A percentile compares a stretch with the other conserved stretches of the same genome.
Evolutionary conservation across 495 filamentous ascomycete genomes (phyloP).

Genomic region (Neohortaea acidophila): DNA sequence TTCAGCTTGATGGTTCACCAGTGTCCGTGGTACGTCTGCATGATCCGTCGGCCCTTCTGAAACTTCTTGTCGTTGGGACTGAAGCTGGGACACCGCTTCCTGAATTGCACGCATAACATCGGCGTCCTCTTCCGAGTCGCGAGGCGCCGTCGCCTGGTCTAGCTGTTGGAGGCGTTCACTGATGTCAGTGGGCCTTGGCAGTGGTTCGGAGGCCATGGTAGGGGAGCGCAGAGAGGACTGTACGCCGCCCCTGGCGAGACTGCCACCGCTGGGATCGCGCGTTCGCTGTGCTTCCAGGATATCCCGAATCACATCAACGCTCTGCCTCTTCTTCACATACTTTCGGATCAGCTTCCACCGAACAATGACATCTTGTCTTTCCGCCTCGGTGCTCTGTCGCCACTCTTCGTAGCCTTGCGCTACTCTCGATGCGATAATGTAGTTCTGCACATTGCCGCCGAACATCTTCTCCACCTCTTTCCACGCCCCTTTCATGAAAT

Average conservation of each 20-base stretch:
- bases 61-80: slow-evolving; percentile 12
- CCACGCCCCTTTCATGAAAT: slow-evolving; percentile 56
- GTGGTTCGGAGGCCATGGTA: too few species aligned
- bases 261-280: slow-evolving; percentile 20
- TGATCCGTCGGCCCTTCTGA: slow-evolving; percentile 19
- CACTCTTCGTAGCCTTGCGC: slow-evolving; percentile 53
- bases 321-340: slow-evolving; percentile 38
- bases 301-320: slow-evolving; percentile 29
- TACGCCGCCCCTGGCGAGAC: not conserved
- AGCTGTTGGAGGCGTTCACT: not conserved
- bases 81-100: slow-evolving; percentile 47
- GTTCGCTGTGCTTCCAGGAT: slow-evolving; percentile 20
- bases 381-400: slow-evolving; percentile 30
- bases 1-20: too few species aligned
- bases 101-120: slow-evolving; percentile 52
- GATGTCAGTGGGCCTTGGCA: too few species aligned
- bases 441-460: slow-evolving; percentile 45
- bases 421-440: slow-evolving; percentile 54
- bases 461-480: slow-evolving; percentile 50
- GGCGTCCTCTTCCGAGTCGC: slow-evolving; percentile 44
- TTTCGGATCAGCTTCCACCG: slow-evolving; percentile 40
- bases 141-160: slow-evolving; percentile 1
- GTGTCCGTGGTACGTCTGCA: slow-evolving; percentile 20
- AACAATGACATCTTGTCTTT: slow-evolving; percentile 40
- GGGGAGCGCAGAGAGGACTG: too few species aligned